phyloP scores from a whole-genome alignment of 139 green algal genomes.

The Yamagishiella unicocca region DNA sequence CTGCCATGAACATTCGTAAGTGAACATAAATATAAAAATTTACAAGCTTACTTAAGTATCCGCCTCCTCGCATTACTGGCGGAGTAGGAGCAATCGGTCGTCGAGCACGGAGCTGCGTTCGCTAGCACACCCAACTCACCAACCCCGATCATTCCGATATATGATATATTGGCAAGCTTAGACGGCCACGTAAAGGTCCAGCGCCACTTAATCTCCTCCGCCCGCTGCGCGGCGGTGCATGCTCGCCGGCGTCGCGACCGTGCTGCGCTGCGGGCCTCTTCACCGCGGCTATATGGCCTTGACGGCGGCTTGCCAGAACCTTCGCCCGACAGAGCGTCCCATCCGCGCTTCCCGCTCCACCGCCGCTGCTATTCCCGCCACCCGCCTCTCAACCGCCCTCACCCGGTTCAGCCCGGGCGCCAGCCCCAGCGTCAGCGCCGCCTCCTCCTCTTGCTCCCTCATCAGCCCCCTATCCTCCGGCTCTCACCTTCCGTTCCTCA shows the following conservation, averaged over 20 bases:
- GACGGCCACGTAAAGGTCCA: too few relatives aligned
- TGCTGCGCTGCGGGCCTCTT: neutral
- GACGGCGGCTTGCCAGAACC: neutral
- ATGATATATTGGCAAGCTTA: too few relatives aligned
- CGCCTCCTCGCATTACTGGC: too few relatives aligned
- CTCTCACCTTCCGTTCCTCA: neutral
- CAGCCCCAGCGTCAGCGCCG: neutral
- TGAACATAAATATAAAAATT: too few relatives aligned
- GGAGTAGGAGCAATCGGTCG: too few relatives aligned
- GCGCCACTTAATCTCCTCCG: too few relatives aligned
- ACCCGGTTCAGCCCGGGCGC: neutral
- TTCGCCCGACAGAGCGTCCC: neutral
- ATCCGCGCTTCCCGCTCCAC: neutral
- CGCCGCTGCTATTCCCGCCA: neutral
- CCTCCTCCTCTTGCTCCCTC: neutral
- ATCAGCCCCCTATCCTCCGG: neutral
- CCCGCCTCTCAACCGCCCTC: neutral
- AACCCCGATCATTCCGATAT: too few relatives aligned
- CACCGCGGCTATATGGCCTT: constrained; percentile 28
- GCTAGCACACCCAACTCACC: too few relatives aligned
- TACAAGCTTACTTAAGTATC: too few relatives aligned
- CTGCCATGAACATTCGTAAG: too few relatives aligned
- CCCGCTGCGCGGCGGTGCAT: neutral
- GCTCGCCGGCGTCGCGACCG: neutral
- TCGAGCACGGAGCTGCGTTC: too few relatives aligned